Evolutionary conservation across 805 yeast species (phyloP), one percentile per base, ranked within the genome.

Genomic region (Metschnikowia santaceciliae): DNA sequence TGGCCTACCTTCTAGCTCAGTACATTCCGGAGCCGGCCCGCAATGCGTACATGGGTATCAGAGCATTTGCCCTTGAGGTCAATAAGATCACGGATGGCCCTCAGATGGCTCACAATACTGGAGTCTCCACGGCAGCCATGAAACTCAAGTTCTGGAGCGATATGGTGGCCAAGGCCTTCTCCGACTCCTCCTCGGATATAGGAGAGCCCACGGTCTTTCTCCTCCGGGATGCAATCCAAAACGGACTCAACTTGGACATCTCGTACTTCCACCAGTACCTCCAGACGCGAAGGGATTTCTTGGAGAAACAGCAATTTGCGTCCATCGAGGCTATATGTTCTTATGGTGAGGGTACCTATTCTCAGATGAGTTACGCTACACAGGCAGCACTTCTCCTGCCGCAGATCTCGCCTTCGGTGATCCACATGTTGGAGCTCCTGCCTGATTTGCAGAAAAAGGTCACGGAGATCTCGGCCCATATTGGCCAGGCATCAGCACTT

Each of bases 401-500:
- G 1, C 66, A 71, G 2, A 69, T 83, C 6, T 75, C 85, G 1
- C 88, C 88, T 0, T 78, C 83, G 1, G 74, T 80, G 0, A 74
- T 79, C 13, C 63, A 67, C 38, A 61, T 82, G 32, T 64, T 86
- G 33, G 81, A 79, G 52, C 61, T 67, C 22, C 75, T 81, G 41
- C 67, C 75, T 0, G 55, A 54, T 5, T 61, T 82, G n/a, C 80
- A 77, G 52, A 65, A 66, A 15, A 56, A 64, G 4, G 68, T 82
- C 7, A 75, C 82, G 33, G 88, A 86, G 53, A 77, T 84, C 8
- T 78, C 82, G 10, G 94, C 95, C 0, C 96, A 88, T 66, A 68
- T 89, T 36, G 96, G 96, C 6, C 95, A 89, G 64, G 88, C 94
- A 1, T 79, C 85, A 0, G 84, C 90, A 0, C 74, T 89, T 11